Percentiles rank a stretch among this genome's conserved stretches.
These are phyloP conservation scores for Ophiostoma pallidulum DNA, from an alignment of 2,329 filamentous ascomycete species.

Conservation along the genomic window DNA sequence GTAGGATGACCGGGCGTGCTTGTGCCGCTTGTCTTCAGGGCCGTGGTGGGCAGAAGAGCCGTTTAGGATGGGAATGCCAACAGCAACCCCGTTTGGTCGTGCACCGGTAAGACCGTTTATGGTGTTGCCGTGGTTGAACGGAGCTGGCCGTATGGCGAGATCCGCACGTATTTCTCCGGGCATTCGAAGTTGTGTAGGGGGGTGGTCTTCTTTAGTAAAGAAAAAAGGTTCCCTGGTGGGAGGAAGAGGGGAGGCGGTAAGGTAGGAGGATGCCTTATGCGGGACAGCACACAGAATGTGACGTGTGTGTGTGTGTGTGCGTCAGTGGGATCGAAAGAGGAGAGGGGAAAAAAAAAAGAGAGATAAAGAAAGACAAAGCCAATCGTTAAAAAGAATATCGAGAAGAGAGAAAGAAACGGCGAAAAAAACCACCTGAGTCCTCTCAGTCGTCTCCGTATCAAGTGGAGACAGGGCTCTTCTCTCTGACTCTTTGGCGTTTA, in stretches of 20 bases:
- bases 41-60: neutral
- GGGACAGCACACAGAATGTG: neutral
- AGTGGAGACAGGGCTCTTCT: too few relatives aligned
- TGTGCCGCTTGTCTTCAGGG: constrained; percentile 36
- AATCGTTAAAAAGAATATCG: neutral
- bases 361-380: neutral
- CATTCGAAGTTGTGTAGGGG: constrained; percentile 11
- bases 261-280: neutral
- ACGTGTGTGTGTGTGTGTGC: neutral
- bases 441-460: neutral
- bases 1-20: constrained; percentile 53
- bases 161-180: constrained; percentile 17
- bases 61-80: constrained; percentile 14
- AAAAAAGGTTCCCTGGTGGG: neutral
- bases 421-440: neutral
- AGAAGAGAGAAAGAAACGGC: neutral
- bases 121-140: constrained; percentile 5
- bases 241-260: neutral
- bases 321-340: neutral
- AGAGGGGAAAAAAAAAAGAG: neutral
- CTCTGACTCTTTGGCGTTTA: too few relatives aligned
- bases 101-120: constrained; percentile 5
- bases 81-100: constrained; percentile 2
- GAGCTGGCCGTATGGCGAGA: constrained; percentile 21
- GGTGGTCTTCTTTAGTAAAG: neutral